Evolutionary conservation across 2,329 filamentous ascomycete genomes (phyloP), one percentile per base, ranked within the genome.

Genomic region (Graphiopsis chlorocephala): DNA sequence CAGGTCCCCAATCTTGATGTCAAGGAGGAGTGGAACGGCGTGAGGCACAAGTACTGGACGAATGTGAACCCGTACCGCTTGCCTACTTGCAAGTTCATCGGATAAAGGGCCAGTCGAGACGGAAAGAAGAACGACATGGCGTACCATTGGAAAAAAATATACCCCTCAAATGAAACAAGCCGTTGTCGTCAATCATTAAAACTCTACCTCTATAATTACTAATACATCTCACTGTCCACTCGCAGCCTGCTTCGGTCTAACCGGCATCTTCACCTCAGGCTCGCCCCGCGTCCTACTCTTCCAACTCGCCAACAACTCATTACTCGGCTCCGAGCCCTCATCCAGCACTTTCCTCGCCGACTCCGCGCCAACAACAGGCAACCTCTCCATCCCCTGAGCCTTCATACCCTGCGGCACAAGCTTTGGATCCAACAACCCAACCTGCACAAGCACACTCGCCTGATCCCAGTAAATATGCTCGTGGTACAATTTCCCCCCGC

Each of bases 31-130:
- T 99, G 95, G 95, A 85, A 92, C 69, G 94, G 93, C 0, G 91
- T 97, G 15, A 87, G 90, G 74, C 86, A 93, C 72, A 88, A 90
- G 65, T 98, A 98, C 77, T 98, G 94, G 93, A 90, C 90, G 31
- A 69, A 61, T 29, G 82, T 98, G 61, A 87, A 92, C 67, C 88
- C 85, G 71, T 95, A 95, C 76, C 85, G 86, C 61, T 79, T 94
- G 69, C 91, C 91, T 2, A 84, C 87, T 53, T 93, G 90, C 79
- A 90, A 83, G 58, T 91, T 93, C 71, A 84, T 93, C 78, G 86
- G 86, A 67, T 91, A 81, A 81, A 62, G 14, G 35, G 17, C 3
- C 25, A 23, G 28, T 14, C 20, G 23, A 45, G 25, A n/a, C 15
- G 26, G 15, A 47, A 59, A 31, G 25, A 59, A 45, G 25, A 11